Base-by-base conservation (phyloP, 1,284 basidiomycete genomes). In the Ganoderma resinaceum region DNA sequence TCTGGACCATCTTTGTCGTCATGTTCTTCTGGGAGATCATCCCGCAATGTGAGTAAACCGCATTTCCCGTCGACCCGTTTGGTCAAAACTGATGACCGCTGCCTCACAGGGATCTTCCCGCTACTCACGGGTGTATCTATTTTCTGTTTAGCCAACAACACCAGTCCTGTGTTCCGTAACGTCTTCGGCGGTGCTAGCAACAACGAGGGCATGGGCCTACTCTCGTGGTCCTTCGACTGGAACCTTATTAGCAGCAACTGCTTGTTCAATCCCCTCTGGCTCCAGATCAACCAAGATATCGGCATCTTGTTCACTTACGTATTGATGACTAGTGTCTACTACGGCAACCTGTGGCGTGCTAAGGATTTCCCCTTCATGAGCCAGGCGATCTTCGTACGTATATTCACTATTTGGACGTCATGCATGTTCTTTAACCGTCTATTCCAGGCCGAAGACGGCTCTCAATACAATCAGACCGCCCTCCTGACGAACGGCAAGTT, bases 151-250 rank as follows among this genome's bases (percentile, higher is more conserved):
- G 89, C 87, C 8, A 82, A 85, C 67, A 88, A 82, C 62, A 77
- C 80, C 23, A 85, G 78, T 29, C 70, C 80, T 0, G 77, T 83
- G 29, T 84, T 90, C 74, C 85, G 88, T 1, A 83, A 84, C 37
- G 75, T 91, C 3, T 90, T 91, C 65, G 89, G 89, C 53, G 88
- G 89, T 33, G 86, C 82, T 3, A 86, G 86, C 70, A 88, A 87
- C 70, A 89, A 91, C 68, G 85, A 90, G 75, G 86, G 86, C 20
- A 81, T 87, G 31, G 86, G 85, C 9, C 69, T 87, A 35, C 75
- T 87, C 35, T 82, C 84, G 9, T 75, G 89, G 68, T 86, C 82
- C 70, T 83, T 90, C 55, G 88, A 91, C 75, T 91, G 89, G 87
- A 79, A 78, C 71, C 66, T 77, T 11, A 79, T 79, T 63, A 74